phyloP scores from a whole-genome alignment of 192 early-diverging fungal genomes.

The Thamnidium elegans region DNA sequence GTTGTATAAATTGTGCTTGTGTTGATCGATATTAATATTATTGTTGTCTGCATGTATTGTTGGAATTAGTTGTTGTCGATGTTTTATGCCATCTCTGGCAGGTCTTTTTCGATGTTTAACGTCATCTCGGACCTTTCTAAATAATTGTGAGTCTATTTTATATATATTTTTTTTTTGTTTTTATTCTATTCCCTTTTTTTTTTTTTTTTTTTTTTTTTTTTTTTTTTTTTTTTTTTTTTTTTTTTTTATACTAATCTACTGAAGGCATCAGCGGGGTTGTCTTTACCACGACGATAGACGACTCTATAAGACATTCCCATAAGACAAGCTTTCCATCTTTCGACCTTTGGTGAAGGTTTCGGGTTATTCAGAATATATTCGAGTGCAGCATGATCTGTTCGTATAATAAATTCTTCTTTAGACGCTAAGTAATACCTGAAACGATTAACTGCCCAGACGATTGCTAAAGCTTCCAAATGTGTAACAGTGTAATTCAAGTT shows the following conservation, averaged over 20 bases:
- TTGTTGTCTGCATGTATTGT: too few species aligned
- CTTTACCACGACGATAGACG: not conserved
- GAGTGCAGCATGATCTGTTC: not conserved
- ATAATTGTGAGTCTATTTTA: too few species aligned
- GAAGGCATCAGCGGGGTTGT: not conserved
- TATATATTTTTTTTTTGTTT: too few species aligned
- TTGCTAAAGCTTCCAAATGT: slow-evolving; percentile 3
- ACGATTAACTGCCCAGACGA: too few species aligned
- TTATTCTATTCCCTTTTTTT: too few species aligned
- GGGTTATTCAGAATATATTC: not conserved
- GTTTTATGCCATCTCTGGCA: too few species aligned
- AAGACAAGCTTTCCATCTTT: not conserved
- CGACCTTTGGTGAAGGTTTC: not conserved
- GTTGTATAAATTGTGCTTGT: too few species aligned
- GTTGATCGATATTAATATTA: too few species aligned
- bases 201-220: too few species aligned
- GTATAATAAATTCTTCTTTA: not conserved
- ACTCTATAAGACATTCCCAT: not conserved
- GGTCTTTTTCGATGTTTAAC: too few species aligned
- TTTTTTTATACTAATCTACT: not conserved
- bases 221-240: not conserved
- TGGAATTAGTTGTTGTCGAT: too few species aligned
- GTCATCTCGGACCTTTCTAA: too few species aligned
- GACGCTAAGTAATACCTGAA: not conserved
- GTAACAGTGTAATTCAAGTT: not conserved